Conservation (phyloP, 805 yeast species). For the Hanseniaspora clermontiae region DNA sequence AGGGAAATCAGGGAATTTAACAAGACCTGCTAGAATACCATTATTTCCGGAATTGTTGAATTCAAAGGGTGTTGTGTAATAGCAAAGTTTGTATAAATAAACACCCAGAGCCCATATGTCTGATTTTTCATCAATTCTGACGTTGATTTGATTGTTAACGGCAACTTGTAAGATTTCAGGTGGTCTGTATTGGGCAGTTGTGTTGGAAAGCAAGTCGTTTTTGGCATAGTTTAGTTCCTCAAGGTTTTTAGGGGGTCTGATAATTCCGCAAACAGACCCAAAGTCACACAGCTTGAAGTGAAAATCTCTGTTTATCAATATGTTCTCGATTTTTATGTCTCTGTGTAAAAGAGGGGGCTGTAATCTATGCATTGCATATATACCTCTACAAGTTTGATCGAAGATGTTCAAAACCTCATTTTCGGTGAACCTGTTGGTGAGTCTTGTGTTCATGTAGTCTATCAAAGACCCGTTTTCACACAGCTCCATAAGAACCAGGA, state of each 20-base stretch:
- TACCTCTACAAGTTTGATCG: slow-evolving; percentile 59
- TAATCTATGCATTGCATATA: slow-evolving; percentile 65
- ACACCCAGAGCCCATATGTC: slow-evolving; percentile 82
- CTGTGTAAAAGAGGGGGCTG: slow-evolving; percentile 62
- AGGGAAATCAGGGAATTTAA: slow-evolving; percentile 43
- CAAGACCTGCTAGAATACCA: slow-evolving; percentile 48
- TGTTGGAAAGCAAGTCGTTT: slow-evolving; percentile 61
- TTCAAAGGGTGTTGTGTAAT: slow-evolving; percentile 76
- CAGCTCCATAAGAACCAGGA: slow-evolving; percentile 66
- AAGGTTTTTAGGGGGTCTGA: slow-evolving; percentile 48
- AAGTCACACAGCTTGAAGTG: slow-evolving; percentile 66
- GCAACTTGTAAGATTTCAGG: slow-evolving; percentile 75
- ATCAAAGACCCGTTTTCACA: slow-evolving; percentile 65
- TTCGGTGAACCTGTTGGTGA: slow-evolving; percentile 55
- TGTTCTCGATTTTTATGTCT: slow-evolving; percentile 75
- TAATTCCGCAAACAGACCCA: slow-evolving; percentile 60
- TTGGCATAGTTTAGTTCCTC: slow-evolving; percentile 49
- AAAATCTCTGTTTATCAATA: slow-evolving; percentile 46
- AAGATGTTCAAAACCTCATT: slow-evolving; percentile 54
- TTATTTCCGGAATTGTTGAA: slow-evolving; percentile 39
- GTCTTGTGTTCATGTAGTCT: slow-evolving; percentile 65
- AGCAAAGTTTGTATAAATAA: slow-evolving; percentile 62
- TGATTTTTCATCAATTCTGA: slow-evolving; percentile 50
- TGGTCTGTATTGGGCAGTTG: slow-evolving; percentile 74
- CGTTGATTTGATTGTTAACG: slow-evolving; percentile 45